Evolutionary conservation across 1,284 basidiomycete genomes (phyloP), one percentile per base, ranked within the genome.

Genomic region (Pseudozyma tsukubaensis): DNA sequence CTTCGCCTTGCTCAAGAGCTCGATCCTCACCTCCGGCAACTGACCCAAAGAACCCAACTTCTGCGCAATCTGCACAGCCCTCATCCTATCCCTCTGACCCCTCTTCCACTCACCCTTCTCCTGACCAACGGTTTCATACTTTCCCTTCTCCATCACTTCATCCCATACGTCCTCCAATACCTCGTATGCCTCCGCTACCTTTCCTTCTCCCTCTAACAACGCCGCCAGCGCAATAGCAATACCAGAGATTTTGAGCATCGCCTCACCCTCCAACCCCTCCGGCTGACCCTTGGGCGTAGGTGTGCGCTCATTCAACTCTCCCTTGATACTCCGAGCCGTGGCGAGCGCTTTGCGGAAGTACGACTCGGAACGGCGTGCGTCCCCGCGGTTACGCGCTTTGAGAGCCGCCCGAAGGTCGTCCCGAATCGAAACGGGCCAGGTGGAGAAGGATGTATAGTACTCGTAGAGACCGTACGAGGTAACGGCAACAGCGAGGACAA

Each of bases 391-490:
- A 21, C 79, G 76, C 4, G 81, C 78, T 52, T 83, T 81, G 47
- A 85, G 45, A 0, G 83, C 84, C 14, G 78, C 72, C 2, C 84
- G 76, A 10, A 85, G 64, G 42, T 84, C 78, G 29, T 77, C 78
- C 9, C 83, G 78, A 16, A 85, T 59, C 52, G 79, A 74, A 4
- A 67, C 58, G 13, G 84, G 84, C 83, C 84, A 85, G 29, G 81
- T 79, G 32, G 63, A 72, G 65, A 85, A 83, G 13, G 83, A 79
- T 19, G 71, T 74, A 61, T 81, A 83, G 63, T 79, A 85, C 45
- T 82, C 73, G 56, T 80, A 84, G 39, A 85, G 60, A 11, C 84
- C 84, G 24, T 80, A 79, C 9, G 64, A 62, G 4, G 84, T 85
- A 4, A 79, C 70, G 6, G 65, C 78, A 16, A 85, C 45, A 7